Conservation (phyloP, 345 rosid genomes). For the Linum lewisii region DNA sequence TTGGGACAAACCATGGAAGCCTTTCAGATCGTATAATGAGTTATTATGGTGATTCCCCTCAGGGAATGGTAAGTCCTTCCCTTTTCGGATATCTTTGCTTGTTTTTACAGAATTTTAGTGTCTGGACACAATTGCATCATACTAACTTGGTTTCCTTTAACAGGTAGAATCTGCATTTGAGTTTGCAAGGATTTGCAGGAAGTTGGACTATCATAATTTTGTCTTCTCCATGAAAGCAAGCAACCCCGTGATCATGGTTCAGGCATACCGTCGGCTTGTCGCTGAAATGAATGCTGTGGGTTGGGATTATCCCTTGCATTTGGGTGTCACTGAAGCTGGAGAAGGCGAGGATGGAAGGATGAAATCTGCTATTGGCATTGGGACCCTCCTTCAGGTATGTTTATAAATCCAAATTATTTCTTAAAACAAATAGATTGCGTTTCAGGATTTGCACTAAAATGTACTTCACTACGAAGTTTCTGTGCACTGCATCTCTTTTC, state of each 20-base stretch:
- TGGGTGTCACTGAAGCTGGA: slow-evolving; percentile 99
- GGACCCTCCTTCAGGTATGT: slow-evolving; percentile 86
- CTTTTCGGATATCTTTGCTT: slow-evolving; percentile 9
- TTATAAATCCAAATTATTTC: slow-evolving; percentile 5
- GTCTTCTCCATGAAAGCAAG: slow-evolving; percentile 99
- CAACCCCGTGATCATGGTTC: slow-evolving; percentile 98
- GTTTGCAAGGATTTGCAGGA: slow-evolving; percentile 91
- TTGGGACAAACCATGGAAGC: slow-evolving; percentile 98
- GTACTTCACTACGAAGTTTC: background rate
- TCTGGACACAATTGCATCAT: slow-evolving; percentile 13
- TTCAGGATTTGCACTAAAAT: too few relatives aligned
- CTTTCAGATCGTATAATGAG: slow-evolving; percentile 99
- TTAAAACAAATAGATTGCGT: too few relatives aligned
- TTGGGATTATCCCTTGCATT: slow-evolving; percentile 95
- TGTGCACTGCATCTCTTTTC: background rate
- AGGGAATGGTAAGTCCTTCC: slow-evolving; percentile 73
- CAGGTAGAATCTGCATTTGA: slow-evolving; percentile 99
- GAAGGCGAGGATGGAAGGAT: slow-evolving; percentile 99
- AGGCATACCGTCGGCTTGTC: slow-evolving; percentile 85
- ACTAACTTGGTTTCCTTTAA: slow-evolving; percentile 18
- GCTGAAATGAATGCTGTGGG: slow-evolving; percentile 96
- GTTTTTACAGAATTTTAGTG: slow-evolving; percentile 9
- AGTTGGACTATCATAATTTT: slow-evolving; percentile 90
- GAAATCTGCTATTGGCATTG: slow-evolving; percentile 98
- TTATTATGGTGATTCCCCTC: slow-evolving; percentile 92